Evolutionary conservation across 495 filamentous ascomycete species (phyloP).

Genomic region (Neurospora sp.): DNA sequence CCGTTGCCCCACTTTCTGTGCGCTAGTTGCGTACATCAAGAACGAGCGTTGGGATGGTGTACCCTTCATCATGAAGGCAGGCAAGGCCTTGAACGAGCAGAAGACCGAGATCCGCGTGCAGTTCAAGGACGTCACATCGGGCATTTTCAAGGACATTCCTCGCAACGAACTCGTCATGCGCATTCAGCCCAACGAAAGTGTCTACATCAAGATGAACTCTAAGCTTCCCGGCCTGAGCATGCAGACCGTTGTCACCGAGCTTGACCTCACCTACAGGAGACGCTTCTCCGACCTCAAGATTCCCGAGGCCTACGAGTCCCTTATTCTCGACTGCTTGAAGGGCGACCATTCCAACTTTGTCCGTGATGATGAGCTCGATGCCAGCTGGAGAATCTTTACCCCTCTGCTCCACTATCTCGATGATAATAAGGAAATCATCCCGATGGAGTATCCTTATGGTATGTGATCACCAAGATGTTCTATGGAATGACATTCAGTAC

Average conservation of each 20-base stretch:
- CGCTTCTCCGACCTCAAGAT: conserved; percentile 99
- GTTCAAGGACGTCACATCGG: conserved; percentile 97
- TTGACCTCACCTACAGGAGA: conserved; percentile 95
- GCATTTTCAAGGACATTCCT: conserved; percentile 99
- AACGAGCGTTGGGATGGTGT: conserved; percentile 99
- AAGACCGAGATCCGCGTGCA: conserved; percentile 99
- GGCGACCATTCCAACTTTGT: conserved; percentile 99
- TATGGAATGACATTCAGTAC: conserved; percentile 3
- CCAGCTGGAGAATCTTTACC: conserved; percentile 97
- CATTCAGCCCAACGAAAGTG: conserved; percentile 97
- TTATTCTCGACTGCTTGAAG: conserved; percentile 96
- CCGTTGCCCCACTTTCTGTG: conserved; percentile 95
- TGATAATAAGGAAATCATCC: conserved; percentile 96
- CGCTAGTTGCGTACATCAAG: conserved; percentile 95
- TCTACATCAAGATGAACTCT: conserved; percentile 99
- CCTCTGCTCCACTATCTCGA: conserved; percentile 96
- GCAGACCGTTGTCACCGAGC: conserved; percentile 98
- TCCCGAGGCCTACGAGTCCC: conserved; percentile 95
- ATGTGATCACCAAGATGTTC: conserved; percentile 25
- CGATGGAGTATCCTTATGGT: conserved; percentile 99
- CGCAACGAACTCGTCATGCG: conserved; percentile 99
- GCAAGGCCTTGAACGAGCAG: conserved; percentile 98
- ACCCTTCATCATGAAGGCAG: conserved; percentile 98
- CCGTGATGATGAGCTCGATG: conserved; percentile 95
- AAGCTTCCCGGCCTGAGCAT: conserved; percentile 97